Evolutionary conservation across 495 filamentous ascomycete genomes (phyloP), one percentile per base, ranked within the genome.

Genomic region (Articulospora tetracladia): DNA sequence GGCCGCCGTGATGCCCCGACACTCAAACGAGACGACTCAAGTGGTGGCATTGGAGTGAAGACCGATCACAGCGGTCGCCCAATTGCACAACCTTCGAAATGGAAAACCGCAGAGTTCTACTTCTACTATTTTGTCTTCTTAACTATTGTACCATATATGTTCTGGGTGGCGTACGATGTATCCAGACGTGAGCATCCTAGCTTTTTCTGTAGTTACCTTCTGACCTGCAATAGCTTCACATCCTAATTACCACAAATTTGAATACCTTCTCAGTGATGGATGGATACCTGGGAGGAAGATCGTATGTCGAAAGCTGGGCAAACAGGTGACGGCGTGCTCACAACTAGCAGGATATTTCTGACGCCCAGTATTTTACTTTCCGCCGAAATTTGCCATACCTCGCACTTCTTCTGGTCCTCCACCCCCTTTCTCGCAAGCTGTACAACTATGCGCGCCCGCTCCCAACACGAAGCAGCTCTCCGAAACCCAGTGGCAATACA

Each of bases 261-360:
- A 87, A 60, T 73, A 76, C 49, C 73, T 87, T 1, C 82, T 99
- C 19, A 87, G 83, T 0, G 78, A 84, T 11, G 95, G 94, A 57
- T 99, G 94, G 94, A 91, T 99, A 57, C 87, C 87, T n/a, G 94
- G 94, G 17, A 90, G 93, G 51, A 91, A 89, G 78, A 90, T 97
- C 41, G 88, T 91, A 78, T 71, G 87, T 73, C 27, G 20, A 51
- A 52, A 57, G 15, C 30, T 49, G 17, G 25, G n/a, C 36, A 20
- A 27, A 17, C n/a, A 25, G 20, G 25, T 19, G 15, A 7, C 32
- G 54, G 52, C 11, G 28, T 57, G n/a, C 58, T 66, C 15, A 66
- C 27, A 15, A 19, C 23, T 32, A 12, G 20, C 59, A 93, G 89
- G 95, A 98, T 74, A 85, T 93, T 59, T 94, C 92, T 8, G 94